Conservation (phyloP, 805 yeast genomes). For the Saturnispora hagleri region DNA sequence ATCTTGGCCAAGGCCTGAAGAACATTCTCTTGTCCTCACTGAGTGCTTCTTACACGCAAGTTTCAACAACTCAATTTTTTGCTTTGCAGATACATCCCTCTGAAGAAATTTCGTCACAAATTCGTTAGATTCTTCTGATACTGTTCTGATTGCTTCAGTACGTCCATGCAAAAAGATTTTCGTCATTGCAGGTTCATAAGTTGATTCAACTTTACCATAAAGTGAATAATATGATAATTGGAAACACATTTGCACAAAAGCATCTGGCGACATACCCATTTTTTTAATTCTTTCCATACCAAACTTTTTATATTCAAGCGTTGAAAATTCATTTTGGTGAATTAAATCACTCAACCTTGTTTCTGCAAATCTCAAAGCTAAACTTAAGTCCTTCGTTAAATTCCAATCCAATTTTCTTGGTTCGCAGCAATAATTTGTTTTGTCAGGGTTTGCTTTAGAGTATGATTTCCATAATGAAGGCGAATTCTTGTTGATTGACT, state of each 20-base stretch:
- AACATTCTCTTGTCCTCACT: conserved; percentile 54
- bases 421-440: conserved; percentile 43
- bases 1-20: conserved; percentile 83
- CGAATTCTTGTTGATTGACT: conserved; percentile 63
- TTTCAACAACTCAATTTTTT: conserved; percentile 50
- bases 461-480: conserved; percentile 60
- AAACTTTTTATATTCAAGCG: conserved; percentile 60
- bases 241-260: conserved; percentile 87
- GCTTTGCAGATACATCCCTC: conserved; percentile 43
- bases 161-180: conserved; percentile 81
- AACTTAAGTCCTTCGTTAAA: conserved; percentile 63
- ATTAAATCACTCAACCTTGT: conserved; percentile 81
- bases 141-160: conserved; percentile 86
- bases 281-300: conserved; percentile 75
- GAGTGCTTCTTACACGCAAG: conserved; percentile 68
- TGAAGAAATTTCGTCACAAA: conserved; percentile 84
- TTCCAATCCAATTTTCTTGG: conserved; percentile 90
- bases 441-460: conserved; percentile 35
- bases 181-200: conserved; percentile 96
- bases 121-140: conserved; percentile 65
- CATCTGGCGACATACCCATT: conserved; percentile 88
- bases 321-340: conserved; percentile 80
- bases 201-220: conserved; percentile 87
- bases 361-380: conserved; percentile 83
- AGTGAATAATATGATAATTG: conserved; percentile 88